Conservation (phyloP, 768 basidiomycete species). For the Porphyrellus cyaneotinctus region DNA sequence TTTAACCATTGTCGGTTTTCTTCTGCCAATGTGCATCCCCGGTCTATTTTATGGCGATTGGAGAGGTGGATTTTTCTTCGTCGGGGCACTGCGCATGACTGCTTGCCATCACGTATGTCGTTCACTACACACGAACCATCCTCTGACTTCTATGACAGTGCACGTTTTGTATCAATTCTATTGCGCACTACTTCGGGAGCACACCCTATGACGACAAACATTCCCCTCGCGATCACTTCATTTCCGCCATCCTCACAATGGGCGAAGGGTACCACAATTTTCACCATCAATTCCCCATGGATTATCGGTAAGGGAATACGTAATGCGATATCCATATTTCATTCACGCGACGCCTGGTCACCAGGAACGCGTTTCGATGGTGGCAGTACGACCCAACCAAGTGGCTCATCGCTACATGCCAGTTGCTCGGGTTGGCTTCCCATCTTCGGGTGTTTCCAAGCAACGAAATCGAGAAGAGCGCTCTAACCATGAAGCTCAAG, state of each 20-base stretch:
- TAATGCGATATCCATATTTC: background rate
- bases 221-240: constrained; percentile 71
- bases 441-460: constrained; percentile 82
- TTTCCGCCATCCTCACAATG: constrained; percentile 80
- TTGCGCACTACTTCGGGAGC: constrained; percentile 81
- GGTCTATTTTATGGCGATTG: constrained; percentile 73
- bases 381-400: constrained; percentile 71
- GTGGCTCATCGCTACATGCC: constrained; percentile 74
- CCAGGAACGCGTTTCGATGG: constrained; percentile 69
- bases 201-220: constrained; percentile 79
- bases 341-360: constrained; percentile 4
- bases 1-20: constrained; percentile 61
- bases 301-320: constrained; percentile 33
- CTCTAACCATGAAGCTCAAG: constrained; percentile 81
- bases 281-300: constrained; percentile 88
- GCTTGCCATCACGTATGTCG: constrained; percentile 76
- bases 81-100: constrained; percentile 64
- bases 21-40: constrained; percentile 65
- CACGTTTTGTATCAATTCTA: constrained; percentile 85
- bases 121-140: background rate
- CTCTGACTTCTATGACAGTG: constrained; percentile 41
- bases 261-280: constrained; percentile 69
- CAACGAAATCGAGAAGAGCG: constrained; percentile 83
- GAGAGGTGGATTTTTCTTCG: constrained; percentile 73
- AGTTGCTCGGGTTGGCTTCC: constrained; percentile 63